Conservation (phyloP, 2,329 filamentous ascomycete species). For the Beauveria rudraprayagi region DNA sequence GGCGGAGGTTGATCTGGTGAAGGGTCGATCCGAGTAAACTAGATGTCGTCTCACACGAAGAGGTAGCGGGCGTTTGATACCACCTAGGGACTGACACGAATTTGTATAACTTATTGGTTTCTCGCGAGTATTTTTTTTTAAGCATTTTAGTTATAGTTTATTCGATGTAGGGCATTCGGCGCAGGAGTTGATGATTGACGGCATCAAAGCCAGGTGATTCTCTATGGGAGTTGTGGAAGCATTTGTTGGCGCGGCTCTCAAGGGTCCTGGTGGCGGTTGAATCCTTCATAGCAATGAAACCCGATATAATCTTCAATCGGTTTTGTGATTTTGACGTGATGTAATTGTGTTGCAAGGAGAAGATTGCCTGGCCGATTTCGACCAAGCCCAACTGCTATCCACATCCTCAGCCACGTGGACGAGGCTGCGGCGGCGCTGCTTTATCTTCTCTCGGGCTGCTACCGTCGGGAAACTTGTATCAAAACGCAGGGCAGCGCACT, state of each 20-base stretch:
- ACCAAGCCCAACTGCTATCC: neutral
- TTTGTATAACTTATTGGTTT: conserved; percentile 4
- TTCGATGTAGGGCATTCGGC: neutral
- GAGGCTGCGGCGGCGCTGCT: neutral
- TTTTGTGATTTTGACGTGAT: neutral
- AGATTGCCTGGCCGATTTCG: neutral
- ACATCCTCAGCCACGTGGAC: neutral
- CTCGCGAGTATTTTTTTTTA: neutral
- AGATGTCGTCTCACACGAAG: neutral
- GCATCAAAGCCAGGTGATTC: neutral
- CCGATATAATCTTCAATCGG: neutral
- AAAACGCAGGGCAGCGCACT: too few species aligned
- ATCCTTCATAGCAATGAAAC: conserved; percentile 11
- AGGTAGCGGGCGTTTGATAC: neutral
- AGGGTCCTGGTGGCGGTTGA: neutral
- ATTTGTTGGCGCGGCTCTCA: neutral
- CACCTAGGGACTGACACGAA: neutral
- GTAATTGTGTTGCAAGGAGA: neutral
- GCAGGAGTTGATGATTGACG: neutral
- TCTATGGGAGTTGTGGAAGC: neutral
- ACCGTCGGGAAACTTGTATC: neutral
- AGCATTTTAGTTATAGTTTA: neutral
- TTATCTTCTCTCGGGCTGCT: neutral
- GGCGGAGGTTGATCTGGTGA: conserved; percentile 27
- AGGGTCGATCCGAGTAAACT: conserved; percentile 17